Evolutionary conservation across 2,329 filamentous ascomycete genomes (phyloP), one percentile per base, ranked within the genome.

Genomic region (Plectosphaerella plurivora): DNA sequence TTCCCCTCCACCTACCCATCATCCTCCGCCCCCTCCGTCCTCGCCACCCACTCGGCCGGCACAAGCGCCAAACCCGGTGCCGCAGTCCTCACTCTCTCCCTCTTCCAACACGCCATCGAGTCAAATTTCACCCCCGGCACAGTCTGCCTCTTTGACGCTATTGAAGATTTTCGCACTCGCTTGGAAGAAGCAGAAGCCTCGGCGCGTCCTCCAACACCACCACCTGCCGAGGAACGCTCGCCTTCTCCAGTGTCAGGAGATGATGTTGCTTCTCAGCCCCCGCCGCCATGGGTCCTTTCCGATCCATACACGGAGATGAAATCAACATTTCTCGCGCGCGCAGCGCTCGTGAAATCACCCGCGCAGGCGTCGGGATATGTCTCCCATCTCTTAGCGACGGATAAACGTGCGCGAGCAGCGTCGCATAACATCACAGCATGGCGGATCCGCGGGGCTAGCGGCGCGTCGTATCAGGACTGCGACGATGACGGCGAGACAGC

Each of bases 351-450:
- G 2, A 73, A 77, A 0, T 89, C 86, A 4, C 82, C 89, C 1
- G 73, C 78, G 1, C 82, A 94, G 68, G 93, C 92, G 3, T 82
- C 83, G 53, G 69, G 73, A 3, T 92, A 83, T 63, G 72, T 97
- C 1, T 76, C 83, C 44, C 86, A 95, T 66, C 78, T 99, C 1
- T 77, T 97, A 8, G 80, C 86, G 5, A 88, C 84, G 9, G 91
- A 97, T 69, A 91, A 88, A 71, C 91, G 89, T 60, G 86, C 91
- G 36, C 86, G 91, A n/a, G 76, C 80, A 46, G 94, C 94, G 5
- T 91, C 93, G 55, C 94, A 99, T 68, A 97, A 97, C 68, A 97
- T 99, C 65, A 92, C 88, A 18, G 93, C 93, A 1, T 97, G 91
- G 89, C 83, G 94, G 11, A 92, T 97, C 51, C 82, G 81, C 28